These are phyloP conservation scores for Penicillium sp. DNA, from an alignment of 2,329 filamentous ascomycete genomes.

Conservation along the genomic window DNA sequence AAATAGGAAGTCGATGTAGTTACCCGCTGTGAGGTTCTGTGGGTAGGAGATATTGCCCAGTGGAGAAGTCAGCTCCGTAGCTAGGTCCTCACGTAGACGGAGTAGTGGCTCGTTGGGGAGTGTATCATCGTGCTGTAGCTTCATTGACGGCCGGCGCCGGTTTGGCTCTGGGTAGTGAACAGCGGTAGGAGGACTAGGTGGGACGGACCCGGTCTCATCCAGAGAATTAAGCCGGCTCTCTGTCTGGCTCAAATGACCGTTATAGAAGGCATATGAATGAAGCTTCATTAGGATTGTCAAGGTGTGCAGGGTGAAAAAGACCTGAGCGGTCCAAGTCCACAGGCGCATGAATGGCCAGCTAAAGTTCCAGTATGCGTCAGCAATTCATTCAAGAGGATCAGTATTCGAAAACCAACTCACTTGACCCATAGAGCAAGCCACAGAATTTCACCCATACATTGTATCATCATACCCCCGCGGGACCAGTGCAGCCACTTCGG, in stretches of 20 bases:
- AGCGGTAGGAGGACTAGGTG: constrained; percentile 63
- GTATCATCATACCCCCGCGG: constrained; percentile 75
- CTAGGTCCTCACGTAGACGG: constrained; percentile 81
- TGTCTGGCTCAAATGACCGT: constrained; percentile 89
- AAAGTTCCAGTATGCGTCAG: neutral
- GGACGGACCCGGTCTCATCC: constrained; percentile 72
- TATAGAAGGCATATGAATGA: constrained; percentile 98
- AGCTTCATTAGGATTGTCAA: constrained; percentile 97
- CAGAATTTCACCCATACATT: constrained; percentile 76
- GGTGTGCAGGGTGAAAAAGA: constrained; percentile 89
- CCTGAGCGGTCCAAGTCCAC: constrained; percentile 97
- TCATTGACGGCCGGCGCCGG: constrained; percentile 32
- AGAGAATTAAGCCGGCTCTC: constrained; percentile 78
- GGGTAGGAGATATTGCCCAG: constrained; percentile 90
- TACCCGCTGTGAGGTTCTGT: constrained; percentile 78
- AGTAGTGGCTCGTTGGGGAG: constrained; percentile 60
- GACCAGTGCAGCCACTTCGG: constrained; percentile 70
- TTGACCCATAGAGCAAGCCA: constrained; percentile 86
- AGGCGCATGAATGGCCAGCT: constrained; percentile 79
- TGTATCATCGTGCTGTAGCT: constrained; percentile 26
- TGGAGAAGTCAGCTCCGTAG: constrained; percentile 87
- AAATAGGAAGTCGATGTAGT: constrained; percentile 84
- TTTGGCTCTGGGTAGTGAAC: constrained; percentile 73
- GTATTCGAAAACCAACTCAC: constrained; percentile 50
- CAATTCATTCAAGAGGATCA: neutral